A percentile compares a stretch with the other conserved stretches of the same genome.
Evolutionary conservation across 352 stramenopile genomes (phyloP).

Genomic region (Phytopythium oedochilum): DNA sequence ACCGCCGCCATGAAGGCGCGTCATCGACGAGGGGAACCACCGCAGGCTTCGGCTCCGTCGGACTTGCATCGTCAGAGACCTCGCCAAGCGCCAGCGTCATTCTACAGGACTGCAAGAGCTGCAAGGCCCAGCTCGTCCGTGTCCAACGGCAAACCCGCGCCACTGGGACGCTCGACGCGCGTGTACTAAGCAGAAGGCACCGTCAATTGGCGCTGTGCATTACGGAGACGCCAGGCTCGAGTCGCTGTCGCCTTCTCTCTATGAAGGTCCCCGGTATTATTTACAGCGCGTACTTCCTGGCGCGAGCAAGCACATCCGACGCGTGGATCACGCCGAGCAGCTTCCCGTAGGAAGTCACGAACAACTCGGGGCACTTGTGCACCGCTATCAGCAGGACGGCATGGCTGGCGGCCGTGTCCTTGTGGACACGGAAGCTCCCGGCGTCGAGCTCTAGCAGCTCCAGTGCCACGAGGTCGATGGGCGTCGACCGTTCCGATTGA

Average conservation of each 20-base stretch:
- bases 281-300: constrained; percentile 51
- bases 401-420: constrained; percentile 60
- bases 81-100: not conserved
- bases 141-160: not conserved
- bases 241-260: not conserved
- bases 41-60: not conserved
- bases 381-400: constrained; percentile 78
- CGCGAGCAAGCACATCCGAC: constrained; percentile 56
- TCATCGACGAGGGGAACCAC: constrained; percentile 10
- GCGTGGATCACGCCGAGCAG: constrained; percentile 72
- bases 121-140: not conserved
- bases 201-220: not conserved
- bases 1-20: constrained; percentile 62
- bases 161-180: not conserved
- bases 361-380: constrained; percentile 70
- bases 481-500: constrained; percentile 16
- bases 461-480: constrained; percentile 55
- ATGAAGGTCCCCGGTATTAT: constrained; percentile 4
- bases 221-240: not conserved
- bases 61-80: no score
- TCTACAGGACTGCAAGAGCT: not conserved
- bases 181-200: not conserved
- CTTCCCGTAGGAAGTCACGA: constrained; percentile 67
- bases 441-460: constrained; percentile 60
- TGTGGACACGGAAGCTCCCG: constrained; percentile 65